Conservation (phyloP, 2,329 filamentous ascomycete genomes). For the Ophiostoma sp. region DNA sequence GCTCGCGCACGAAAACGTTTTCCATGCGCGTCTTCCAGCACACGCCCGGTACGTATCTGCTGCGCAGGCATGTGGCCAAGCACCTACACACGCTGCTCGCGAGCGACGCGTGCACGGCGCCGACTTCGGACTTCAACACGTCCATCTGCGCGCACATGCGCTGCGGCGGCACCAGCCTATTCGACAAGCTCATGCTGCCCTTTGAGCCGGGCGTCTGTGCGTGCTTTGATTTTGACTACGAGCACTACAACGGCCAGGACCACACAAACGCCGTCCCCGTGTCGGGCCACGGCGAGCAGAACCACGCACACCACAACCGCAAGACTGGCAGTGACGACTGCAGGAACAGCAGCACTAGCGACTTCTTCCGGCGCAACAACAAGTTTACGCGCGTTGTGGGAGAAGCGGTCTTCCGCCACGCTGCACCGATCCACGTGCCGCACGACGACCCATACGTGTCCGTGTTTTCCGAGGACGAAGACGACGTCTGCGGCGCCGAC, state of each 20-base stretch:
- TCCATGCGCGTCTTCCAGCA: neutral
- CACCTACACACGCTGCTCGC: neutral
- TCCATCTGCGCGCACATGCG: constrained; percentile 1
- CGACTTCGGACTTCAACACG: neutral
- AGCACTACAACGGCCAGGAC: neutral
- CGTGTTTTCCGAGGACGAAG: neutral
- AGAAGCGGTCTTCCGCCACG: neutral
- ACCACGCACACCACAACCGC: neutral
- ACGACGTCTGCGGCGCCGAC: neutral
- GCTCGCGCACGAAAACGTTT: neutral
- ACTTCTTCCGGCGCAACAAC: neutral
- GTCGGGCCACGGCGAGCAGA: neutral
- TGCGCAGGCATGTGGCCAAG: neutral
- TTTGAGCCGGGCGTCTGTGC: constrained; percentile 10
- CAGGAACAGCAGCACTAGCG: neutral
- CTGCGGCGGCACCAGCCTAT: neutral
- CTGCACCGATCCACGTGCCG: neutral
- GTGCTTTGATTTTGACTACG: constrained; percentile 4
- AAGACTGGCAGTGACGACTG: neutral
- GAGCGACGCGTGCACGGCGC: neutral
- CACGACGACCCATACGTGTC: no score
- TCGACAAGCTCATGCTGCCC: constrained; percentile 7
- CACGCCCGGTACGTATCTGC: neutral
- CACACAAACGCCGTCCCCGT: neutral
- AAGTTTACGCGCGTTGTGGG: neutral